A percentile compares a stretch with the other conserved stretches of the same genome.
phyloP scores from a whole-genome alignment of 306 rosid genomes.

The Glycyrrhiza uralensis region DNA sequence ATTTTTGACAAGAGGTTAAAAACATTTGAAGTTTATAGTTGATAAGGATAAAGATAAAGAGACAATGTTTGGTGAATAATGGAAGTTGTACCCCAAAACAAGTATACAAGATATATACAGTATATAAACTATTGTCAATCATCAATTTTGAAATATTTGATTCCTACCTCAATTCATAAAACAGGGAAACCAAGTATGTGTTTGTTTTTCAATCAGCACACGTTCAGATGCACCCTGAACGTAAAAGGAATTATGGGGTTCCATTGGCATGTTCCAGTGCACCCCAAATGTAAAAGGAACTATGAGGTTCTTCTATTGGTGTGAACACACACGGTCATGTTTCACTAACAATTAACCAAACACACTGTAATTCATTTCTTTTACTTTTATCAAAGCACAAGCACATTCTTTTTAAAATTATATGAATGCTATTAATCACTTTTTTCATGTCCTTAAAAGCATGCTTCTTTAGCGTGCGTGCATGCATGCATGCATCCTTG shows the following conservation, averaged over 20 bases:
- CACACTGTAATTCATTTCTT: neutral
- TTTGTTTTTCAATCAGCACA: too few relatives aligned
- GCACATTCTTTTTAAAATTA: neutral
- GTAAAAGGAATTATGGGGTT: too few relatives aligned
- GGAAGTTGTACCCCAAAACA: neutral
- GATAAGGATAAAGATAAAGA: too few relatives aligned
- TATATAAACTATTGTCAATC: neutral
- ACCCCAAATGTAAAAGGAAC: too few relatives aligned
- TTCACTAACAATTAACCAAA: too few relatives aligned
- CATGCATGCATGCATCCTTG: neutral
- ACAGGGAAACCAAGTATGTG: neutral
- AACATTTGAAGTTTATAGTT: too few relatives aligned
- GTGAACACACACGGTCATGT: too few relatives aligned
- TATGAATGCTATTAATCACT: neutral
- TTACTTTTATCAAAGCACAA: neutral
- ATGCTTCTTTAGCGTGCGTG: neutral
- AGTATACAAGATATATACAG: neutral
- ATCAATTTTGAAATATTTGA: neutral
- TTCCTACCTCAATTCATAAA: neutral
- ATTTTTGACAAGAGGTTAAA: too few relatives aligned
- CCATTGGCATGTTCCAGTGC: too few relatives aligned
- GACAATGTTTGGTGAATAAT: neutral
- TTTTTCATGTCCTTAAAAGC: neutral
- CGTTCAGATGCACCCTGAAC: too few relatives aligned
- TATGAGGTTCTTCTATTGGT: too few relatives aligned